Conservation (phyloP, 192 early-diverging fungal genomes). For the Backusella macrospora region DNA sequence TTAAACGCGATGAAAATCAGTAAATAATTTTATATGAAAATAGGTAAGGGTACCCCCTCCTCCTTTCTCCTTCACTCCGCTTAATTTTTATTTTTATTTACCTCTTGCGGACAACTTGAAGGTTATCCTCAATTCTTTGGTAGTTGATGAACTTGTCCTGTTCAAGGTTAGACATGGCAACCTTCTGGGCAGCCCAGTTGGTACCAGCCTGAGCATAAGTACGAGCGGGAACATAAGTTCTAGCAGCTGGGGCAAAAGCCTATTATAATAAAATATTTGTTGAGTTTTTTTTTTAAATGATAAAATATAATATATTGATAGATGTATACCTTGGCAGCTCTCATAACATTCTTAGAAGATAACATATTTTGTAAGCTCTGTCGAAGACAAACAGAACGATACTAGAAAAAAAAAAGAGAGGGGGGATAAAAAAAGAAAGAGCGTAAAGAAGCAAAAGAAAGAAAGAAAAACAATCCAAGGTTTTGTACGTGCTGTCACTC, state of each 20-base stretch:
- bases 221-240: slow-evolving; percentile 42
- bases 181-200: slow-evolving; percentile 63
- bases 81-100: slow-evolving; percentile 43
- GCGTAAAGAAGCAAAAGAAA: slow-evolving; percentile 15
- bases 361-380: slow-evolving; percentile 32
- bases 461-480: slow-evolving; percentile 18
- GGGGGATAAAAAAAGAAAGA: slow-evolving; percentile 22
- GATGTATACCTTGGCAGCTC: slow-evolving; percentile 39
- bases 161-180: slow-evolving; percentile 92
- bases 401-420: slow-evolving; percentile 15
- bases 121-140: slow-evolving; percentile 92
- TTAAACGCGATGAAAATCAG: neutral
- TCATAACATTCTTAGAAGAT: slow-evolving; percentile 39
- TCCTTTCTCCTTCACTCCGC: slow-evolving; percentile 23
- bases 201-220: slow-evolving; percentile 57
- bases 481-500: slow-evolving; percentile 18
- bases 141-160: slow-evolving; percentile 97
- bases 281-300: neutral
- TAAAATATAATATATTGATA: neutral
- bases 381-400: slow-evolving; percentile 10
- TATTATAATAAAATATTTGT: slow-evolving; percentile 14
- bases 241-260: slow-evolving; percentile 34
- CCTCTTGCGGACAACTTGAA: slow-evolving; percentile 92
- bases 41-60: slow-evolving; percentile 11
- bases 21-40: neutral